Base-by-base conservation (phyloP, 2,329 filamentous ascomycete genomes). In the Neonectria faginata region DNA sequence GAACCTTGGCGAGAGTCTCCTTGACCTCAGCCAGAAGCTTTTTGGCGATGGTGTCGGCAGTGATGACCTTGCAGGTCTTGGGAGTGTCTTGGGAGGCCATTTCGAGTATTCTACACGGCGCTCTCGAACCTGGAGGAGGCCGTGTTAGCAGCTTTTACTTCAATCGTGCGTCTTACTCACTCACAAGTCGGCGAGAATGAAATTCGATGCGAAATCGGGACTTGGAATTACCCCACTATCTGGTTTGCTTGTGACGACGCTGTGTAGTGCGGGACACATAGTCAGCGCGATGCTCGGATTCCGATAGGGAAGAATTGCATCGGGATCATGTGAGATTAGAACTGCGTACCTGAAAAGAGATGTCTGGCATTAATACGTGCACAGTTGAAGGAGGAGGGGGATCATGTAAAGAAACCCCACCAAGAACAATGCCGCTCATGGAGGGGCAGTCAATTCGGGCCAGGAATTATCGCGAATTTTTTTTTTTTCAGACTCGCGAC, bases 41-140 rank as follows among this genome's bases (percentile, higher is more conserved):
- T 82, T 94, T 96, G 70, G 94, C 93, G 75, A 99, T 94, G 72
- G 90, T 91, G 72, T 92, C 91, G 64, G 95, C 93, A 72, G 97
- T 88, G 74, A 98, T 88, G 79, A 97, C 94, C 87, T 97, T 97
- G 88, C 96, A 98, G 75, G 92, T 88, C 80, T 89, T 88, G 73
- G 84, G 86, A 22, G 82, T 79, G n/a, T 71, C 73, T 62, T 72
- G 68, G 7, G 75, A 68, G 54, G 75, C 75, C 76, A 77, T 79
- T 60, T 69, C 57, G 58, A 31, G 31, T 57, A 51, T 27, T 54
- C 50, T 56, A n/a, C 27, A 59, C 25, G 64, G 29, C 20, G 12
- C 14, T 16, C 39, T 63, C 12, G 22, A 58, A 57, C 64, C 64
- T 70, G 60, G 57, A 56, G n/a, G 53, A 7, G 51, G 58, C 27